Base-by-base conservation (phyloP, 352 stramenopile species). In the Phytopythium montanum region DNA sequence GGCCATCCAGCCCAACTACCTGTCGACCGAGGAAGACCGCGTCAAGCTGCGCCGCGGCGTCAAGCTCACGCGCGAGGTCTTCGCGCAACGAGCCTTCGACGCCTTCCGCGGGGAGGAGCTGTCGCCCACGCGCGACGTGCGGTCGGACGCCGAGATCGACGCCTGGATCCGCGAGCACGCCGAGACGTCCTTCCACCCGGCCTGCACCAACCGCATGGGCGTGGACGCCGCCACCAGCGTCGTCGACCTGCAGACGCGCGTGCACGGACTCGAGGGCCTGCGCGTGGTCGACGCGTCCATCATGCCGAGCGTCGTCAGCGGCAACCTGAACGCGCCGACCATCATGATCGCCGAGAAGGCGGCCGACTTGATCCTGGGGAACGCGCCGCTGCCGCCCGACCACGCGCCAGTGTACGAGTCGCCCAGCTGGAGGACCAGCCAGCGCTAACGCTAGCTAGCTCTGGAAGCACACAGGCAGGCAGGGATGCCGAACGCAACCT, bases 311-410 rank as follows among this genome's bases (percentile, higher is more conserved):
- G 94, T 97, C 55, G 75, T 94, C 52, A 96, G 88, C 58, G 91
- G 91, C 46, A 97, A 97, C 67, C 81, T 95, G 14, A 96, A 97
- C 68, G 85, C 76, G 5, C 95, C 90, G 3, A 83, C 90, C 21
- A 90, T 96, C 65, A 92, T 96, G 69, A 67, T 97, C 29, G 90
- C 80, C 12, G 90, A 97, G 63, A 95, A 94, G 61, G 86, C 76
- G 5, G 87, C 90, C 41, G 83, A 96, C 54, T 83, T 95, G 61
- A 93, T 97, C 51, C 66, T 86, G 14, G 76, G 70, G 34, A 76
- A 79, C 45, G 38, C 56, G 5, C 58, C 76, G 8, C 74, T 88
- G 36, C 65, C 66, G 14, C 75, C 78, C 54, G 80, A 73, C 6
- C 84, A 60, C 13, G 76, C 67, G 1, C 67, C 75, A 2, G 78